Evolutionary conservation across 352 stramenopile genomes (phyloP).

Genomic region (Globisporangium solare): DNA sequence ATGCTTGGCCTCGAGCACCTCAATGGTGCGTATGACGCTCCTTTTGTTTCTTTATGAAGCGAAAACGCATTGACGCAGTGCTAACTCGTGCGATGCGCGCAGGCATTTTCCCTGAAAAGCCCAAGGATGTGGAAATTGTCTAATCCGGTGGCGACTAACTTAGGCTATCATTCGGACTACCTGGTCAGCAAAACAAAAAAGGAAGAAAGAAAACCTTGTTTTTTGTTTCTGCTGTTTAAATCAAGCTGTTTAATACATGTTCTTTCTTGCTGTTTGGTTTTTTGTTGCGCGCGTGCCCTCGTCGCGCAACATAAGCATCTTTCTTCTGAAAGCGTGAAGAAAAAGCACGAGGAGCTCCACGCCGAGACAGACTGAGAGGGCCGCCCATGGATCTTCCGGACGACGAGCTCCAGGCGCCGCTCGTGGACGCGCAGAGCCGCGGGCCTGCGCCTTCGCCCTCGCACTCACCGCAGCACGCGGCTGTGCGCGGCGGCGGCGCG

Average conservation of each 20-base stretch:
- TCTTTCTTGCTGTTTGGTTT: not conserved
- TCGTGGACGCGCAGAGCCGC: constrained; percentile 32
- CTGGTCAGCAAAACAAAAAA: not conserved
- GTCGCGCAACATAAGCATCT: constrained; percentile 10
- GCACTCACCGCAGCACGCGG: constrained; percentile 12
- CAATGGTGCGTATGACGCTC: constrained; percentile 45
- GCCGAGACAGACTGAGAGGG: not conserved
- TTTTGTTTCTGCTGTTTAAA: not conserved
- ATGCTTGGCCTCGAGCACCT: constrained; percentile 86
- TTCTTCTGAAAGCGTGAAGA: constrained; percentile 13
- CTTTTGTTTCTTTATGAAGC: not conserved
- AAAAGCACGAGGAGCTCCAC: constrained; percentile 14
- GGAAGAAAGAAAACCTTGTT: not conserved
- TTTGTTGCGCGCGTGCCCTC: not conserved
- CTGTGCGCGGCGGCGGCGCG: not conserved
- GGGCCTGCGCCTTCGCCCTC: constrained; percentile 11
- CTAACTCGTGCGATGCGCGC: not conserved
- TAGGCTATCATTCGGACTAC: not conserved
- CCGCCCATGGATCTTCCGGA: constrained; percentile 66
- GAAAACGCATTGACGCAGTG: not conserved
- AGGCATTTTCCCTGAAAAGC: constrained; percentile 16
- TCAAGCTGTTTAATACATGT: constrained; percentile 3
- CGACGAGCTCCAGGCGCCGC: constrained; percentile 71
- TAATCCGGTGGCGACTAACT: constrained; percentile 7
- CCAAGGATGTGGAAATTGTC: constrained; percentile 33